Evolutionary conservation across 352 stramenopile species (phyloP), one percentile per base, ranked within the genome.

Genomic region (Phytopythium sindhum): DNA sequence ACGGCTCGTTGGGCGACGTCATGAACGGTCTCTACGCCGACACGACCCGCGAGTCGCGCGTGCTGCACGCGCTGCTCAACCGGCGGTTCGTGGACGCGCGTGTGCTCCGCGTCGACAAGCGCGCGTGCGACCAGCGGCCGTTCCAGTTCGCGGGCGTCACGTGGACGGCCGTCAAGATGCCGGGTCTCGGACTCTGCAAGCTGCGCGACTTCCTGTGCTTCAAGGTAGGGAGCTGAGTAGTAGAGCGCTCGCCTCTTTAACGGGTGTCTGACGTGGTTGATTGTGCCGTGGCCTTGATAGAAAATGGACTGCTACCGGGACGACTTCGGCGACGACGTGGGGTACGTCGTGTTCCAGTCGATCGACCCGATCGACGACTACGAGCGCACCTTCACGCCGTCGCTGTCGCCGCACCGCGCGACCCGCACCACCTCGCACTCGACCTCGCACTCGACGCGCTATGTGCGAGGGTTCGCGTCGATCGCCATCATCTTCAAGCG

Each of bases 21-120:
- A 87, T 91, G 81, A 89, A 90, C 63, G 84, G 84, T 0, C 63
- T 93, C 26, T 93, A 93, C 63, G 84, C 84, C 14, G 81, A 91
- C 70, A 84, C 80, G 21, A 90, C 81, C 15, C 67, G 80, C n/a
- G 86, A 88, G 44, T 73, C 80, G 2, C 69, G 78, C 44, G 81
- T 93, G 21, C 54, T 91, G 48, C 72, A 90, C 53, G 72, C 77
- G 63, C 70, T 93, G 57, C 62, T 93, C 28, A 88, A 77, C 68
- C 70, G 68, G 21, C 67, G 72, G 28, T 81, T 85, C 11, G 41
- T 91, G 17, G 80, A 93, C 67, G 62, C 78, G 6, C 60, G 73
- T n/a, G 74, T 93, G 52, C 68, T 93, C 17, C 77, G 88, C 53
- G 84, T 93, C 21, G 84, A 93, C 72, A 81, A 75, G 39, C 78